Evolutionary conservation across 2,329 filamentous ascomycete genomes (phyloP).

Genomic region (Fusarium equiseti): DNA sequence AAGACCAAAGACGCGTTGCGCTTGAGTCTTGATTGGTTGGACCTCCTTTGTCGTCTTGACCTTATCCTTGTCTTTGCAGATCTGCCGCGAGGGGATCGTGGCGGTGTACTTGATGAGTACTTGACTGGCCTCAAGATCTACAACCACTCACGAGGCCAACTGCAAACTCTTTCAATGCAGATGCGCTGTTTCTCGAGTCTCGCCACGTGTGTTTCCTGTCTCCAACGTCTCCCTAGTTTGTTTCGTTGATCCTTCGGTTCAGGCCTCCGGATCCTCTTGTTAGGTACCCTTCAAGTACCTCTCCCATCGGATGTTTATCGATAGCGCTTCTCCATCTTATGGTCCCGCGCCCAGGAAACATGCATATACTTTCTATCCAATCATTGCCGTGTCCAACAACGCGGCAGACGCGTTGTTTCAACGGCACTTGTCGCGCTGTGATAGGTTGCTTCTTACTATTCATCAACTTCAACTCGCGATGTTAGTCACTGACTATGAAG

Average conservation of each 20-base stretch:
- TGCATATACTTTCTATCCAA: slow-evolving; percentile 42
- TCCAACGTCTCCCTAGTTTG: not conserved
- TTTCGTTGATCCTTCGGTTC: slow-evolving; percentile 20
- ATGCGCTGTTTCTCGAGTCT: not conserved
- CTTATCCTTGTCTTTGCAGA: slow-evolving; percentile 23
- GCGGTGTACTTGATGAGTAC: slow-evolving; percentile 38
- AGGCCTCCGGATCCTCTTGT: slow-evolving; percentile 16
- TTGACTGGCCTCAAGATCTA: slow-evolving; percentile 32
- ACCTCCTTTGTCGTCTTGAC: slow-evolving; percentile 16
- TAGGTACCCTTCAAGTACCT: slow-evolving; percentile 30
- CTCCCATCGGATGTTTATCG: slow-evolving; percentile 43
- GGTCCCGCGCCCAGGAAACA: slow-evolving; percentile 35
- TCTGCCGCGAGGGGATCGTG: slow-evolving; percentile 31
- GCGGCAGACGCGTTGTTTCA: slow-evolving; percentile 45
- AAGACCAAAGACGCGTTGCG: slow-evolving; percentile 42
- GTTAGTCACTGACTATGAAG: slow-evolving; percentile 6
- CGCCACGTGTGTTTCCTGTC: slow-evolving; percentile 2
- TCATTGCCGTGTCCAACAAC: slow-evolving; percentile 38
- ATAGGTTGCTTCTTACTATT: slow-evolving; percentile 23
- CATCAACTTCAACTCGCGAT: slow-evolving; percentile 16
- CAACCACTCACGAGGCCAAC: slow-evolving; percentile 39
- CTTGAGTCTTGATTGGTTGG: slow-evolving; percentile 35
- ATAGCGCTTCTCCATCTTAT: slow-evolving; percentile 45
- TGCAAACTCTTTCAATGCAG: slow-evolving; percentile 33
- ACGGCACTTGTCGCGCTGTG: slow-evolving; percentile 28